phyloP scores from a whole-genome alignment of 352 stramenopile genomes.

The Phytophthora pinifolia region DNA sequence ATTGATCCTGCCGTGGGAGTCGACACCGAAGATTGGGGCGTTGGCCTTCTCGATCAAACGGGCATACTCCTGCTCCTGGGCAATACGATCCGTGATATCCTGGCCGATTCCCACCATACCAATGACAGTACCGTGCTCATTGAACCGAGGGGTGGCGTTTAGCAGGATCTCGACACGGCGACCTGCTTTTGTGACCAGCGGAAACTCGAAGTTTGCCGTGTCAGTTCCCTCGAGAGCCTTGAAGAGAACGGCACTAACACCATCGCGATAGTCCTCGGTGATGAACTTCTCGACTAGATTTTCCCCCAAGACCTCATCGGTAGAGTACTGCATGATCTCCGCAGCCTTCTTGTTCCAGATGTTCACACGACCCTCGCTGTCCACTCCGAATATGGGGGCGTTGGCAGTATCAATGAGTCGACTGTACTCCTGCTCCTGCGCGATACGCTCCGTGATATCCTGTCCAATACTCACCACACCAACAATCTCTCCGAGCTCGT shows the following conservation, averaged over 20 bases:
- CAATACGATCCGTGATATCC: slow-evolving; percentile 80
- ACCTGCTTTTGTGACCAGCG: slow-evolving; percentile 79
- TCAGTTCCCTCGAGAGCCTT: slow-evolving; percentile 62
- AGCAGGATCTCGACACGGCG: slow-evolving; percentile 82
- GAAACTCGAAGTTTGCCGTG: slow-evolving; percentile 87
- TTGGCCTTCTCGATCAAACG: slow-evolving; percentile 91
- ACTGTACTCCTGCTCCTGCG: slow-evolving; percentile 88
- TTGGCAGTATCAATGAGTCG: slow-evolving; percentile 91
- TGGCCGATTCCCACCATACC: slow-evolving; percentile 89
- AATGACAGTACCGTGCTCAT: slow-evolving; percentile 79
- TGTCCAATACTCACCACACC: slow-evolving; percentile 86
- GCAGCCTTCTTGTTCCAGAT: slow-evolving; percentile 93
- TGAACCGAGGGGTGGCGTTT: slow-evolving; percentile 84
- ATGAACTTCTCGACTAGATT: slow-evolving; percentile 92
- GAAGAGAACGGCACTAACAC: slow-evolving; percentile 55
- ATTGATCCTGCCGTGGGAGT: slow-evolving; percentile 74
- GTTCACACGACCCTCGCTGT: slow-evolving; percentile 77
- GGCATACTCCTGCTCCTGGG: slow-evolving; percentile 75
- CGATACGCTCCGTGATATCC: slow-evolving; percentile 88
- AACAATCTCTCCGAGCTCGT: slow-evolving; percentile 73
- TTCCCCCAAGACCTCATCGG: slow-evolving; percentile 87
- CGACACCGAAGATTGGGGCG: slow-evolving; percentile 89
- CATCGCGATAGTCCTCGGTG: slow-evolving; percentile 67
- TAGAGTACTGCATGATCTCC: slow-evolving; percentile 90
- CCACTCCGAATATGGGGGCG: slow-evolving; percentile 89